These are phyloP conservation scores for Mixia osmundae DNA, from an alignment of 1,284 basidiomycete species.

Conservation along the genomic window DNA sequence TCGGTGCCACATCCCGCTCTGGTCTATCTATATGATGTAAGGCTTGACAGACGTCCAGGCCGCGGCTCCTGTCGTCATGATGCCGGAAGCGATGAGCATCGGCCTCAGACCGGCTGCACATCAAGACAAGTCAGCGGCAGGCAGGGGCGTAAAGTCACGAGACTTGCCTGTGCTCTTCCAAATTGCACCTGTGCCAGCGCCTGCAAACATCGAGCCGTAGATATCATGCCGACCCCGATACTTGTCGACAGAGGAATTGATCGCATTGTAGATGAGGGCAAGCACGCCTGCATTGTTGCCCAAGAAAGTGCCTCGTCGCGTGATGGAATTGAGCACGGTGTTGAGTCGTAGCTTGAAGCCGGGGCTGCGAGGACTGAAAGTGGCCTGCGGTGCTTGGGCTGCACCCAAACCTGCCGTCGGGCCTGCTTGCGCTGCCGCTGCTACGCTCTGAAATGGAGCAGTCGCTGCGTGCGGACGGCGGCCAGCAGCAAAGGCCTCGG, in stretches of 20 bases:
- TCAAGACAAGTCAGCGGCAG: slow-evolving; percentile 24
- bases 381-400: too few species aligned
- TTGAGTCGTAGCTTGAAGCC: slow-evolving; percentile 64
- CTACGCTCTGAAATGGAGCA: too few species aligned
- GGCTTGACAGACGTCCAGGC: slow-evolving; percentile 16
- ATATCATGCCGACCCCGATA: slow-evolving; percentile 78
- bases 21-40: slow-evolving; percentile 16
- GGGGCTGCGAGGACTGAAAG: too few species aligned
- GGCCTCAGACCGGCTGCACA: slow-evolving; percentile 64
- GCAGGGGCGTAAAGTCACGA: not conserved
- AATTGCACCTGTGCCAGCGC: slow-evolving; percentile 66
- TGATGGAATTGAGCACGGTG: slow-evolving; percentile 86
- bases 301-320: slow-evolving; percentile 85
- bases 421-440: slow-evolving; percentile 6
- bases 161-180: slow-evolving; percentile 77
- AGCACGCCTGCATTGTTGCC: slow-evolving; percentile 96
- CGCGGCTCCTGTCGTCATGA: slow-evolving; percentile 37
- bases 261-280: slow-evolving; percentile 84
- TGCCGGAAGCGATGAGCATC: slow-evolving; percentile 59
- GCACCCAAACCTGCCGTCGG: slow-evolving; percentile 5
- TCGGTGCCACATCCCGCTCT: not conserved
- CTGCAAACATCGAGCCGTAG: slow-evolving; percentile 72
- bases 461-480: too few species aligned
- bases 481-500: too few species aligned
- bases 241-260: slow-evolving; percentile 81